Evolutionary conservation across 2,329 filamentous ascomycete species (phyloP), one percentile per base, ranked within the genome.

Genomic region (Blastomyces percursus): DNA sequence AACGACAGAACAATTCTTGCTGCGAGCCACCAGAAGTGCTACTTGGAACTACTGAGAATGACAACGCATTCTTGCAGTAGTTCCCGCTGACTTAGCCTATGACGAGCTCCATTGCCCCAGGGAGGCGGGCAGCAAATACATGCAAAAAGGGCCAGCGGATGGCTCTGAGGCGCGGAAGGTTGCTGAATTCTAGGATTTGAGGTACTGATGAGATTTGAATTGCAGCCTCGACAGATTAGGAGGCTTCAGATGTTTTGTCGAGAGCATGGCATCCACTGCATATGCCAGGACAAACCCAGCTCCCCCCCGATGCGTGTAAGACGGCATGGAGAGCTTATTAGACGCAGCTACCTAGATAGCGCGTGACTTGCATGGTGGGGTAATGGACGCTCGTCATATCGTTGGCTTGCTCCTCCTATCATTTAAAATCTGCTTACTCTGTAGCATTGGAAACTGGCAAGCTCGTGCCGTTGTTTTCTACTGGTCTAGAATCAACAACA

Each of bases 341-440:
- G 19, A 21, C 21, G 3, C 32, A 24, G 51, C 30, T 52, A 50
- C 48, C 48, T 16, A 11, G 11, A 21, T 50, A 40, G 46, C 59
- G 59, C 59, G 59, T 61, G 60, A 61, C 51, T 46, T 57, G 40
- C 30, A 51, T 59, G 46, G 59, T 40, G 60, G 52, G 60, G 52
- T 55, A 52, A 24, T 55, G 38, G 21, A 14, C 12, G 14, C n/a
- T 40, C 35, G 52, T 48, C 38, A 55, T 61, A 19, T 35, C 35
- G 11, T 35, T 44, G 35, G 8, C 50, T 51, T 51, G 67, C 3
- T 68, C 65, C 3, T 68, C 65, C 38, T 50, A 50, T 24, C 46
- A 54, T 30, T 8, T 7, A 16, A 11, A 38, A 44, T 19, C 19
- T 24, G 3, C 56, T 19, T n/a, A 12, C 40, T 24, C 16, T 46